These are phyloP conservation scores for Alternaria metachromatica DNA, from an alignment of 2,329 filamentous ascomycete species.

Conservation along the genomic window DNA sequence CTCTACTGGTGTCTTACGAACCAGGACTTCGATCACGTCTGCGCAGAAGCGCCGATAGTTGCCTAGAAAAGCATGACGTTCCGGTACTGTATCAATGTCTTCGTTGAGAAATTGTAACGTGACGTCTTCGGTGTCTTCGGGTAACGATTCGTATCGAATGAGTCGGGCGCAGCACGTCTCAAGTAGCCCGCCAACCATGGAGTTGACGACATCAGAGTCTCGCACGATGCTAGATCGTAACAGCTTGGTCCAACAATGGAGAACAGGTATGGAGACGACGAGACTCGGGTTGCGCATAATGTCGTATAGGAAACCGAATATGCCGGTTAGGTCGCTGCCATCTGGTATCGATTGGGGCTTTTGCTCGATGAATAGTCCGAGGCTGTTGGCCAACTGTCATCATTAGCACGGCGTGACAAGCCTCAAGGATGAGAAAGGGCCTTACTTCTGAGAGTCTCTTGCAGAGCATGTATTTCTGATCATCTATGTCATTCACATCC, in stretches of 20 bases:
- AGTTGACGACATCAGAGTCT: conserved; percentile 65
- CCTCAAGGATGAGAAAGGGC: background rate
- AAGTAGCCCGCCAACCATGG: conserved; percentile 75
- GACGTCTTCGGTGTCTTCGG: conserved; percentile 79
- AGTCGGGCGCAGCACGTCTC: conserved; percentile 84
- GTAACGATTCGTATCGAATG: conserved; percentile 85
- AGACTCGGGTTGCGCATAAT: conserved; percentile 87
- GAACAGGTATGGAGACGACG: conserved; percentile 88
- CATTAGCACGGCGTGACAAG: conserved; percentile 25
- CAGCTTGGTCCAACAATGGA: conserved; percentile 88
- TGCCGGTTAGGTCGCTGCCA: conserved; percentile 71
- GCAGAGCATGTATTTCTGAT: conserved; percentile 87
- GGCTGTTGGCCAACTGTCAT: conserved; percentile 77
- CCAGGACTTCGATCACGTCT: conserved; percentile 85
- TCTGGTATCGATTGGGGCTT: conserved; percentile 72
- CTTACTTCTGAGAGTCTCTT: conserved; percentile 93
- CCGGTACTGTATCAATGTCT: conserved; percentile 92
- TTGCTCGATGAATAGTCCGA: conserved; percentile 83
- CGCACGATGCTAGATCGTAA: conserved; percentile 75
- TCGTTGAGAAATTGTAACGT: conserved; percentile 85
- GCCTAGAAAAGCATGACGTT: conserved; percentile 91
- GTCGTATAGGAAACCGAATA: conserved; percentile 79
- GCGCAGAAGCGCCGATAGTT: conserved; percentile 94
- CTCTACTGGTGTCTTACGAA: conserved; percentile 80
- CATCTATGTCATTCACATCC: conserved; percentile 81